phyloP scores from a whole-genome alignment of 441 rosid species.

The Isatis lusitanica region DNA sequence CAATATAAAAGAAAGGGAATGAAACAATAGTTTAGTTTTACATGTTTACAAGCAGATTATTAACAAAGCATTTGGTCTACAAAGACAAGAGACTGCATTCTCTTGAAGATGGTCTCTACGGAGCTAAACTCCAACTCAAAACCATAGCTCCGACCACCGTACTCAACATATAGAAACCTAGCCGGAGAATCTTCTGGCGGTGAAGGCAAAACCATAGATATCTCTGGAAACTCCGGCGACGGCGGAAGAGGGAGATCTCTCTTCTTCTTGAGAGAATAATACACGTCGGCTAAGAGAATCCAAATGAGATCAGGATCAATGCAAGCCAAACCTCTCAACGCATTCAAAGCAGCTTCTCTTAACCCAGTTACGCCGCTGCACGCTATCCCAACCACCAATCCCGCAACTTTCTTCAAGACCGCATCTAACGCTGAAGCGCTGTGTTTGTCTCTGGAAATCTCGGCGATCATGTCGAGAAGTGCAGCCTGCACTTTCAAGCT shows the following conservation, averaged over 20 bases:
- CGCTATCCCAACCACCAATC: conserved; percentile 83
- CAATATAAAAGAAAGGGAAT: background rate
- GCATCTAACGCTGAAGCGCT: conserved; percentile 73
- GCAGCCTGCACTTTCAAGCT: conserved; percentile 82
- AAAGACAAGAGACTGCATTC: conserved; percentile 52
- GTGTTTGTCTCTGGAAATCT: conserved; percentile 56
- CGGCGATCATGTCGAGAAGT: conserved; percentile 74
- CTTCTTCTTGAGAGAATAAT: conserved; percentile 60
- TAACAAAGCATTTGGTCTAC: conserved; percentile 41
- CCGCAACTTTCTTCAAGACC: conserved; percentile 81
- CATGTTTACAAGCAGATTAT: background rate
- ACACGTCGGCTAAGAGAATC: conserved; percentile 86
- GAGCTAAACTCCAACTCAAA: conserved; percentile 65
- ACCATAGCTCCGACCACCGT: conserved; percentile 79
- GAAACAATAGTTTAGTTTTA: too few relatives aligned
- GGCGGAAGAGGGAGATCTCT: conserved; percentile 54
- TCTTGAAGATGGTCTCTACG: conserved; percentile 60
- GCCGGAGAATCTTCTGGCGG: conserved; percentile 46
- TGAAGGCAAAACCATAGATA: conserved; percentile 58
- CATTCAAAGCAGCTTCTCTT: conserved; percentile 66
- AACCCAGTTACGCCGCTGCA: conserved; percentile 71
- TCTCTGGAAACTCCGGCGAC: conserved; percentile 45
- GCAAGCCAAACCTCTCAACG: conserved; percentile 70
- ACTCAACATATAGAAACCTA: conserved; percentile 64
- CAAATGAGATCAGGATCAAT: conserved; percentile 89